These are phyloP conservation scores for Chimonanthus praecox DNA, from an alignment of 164 flowering plant species.

Conservation along the genomic window DNA sequence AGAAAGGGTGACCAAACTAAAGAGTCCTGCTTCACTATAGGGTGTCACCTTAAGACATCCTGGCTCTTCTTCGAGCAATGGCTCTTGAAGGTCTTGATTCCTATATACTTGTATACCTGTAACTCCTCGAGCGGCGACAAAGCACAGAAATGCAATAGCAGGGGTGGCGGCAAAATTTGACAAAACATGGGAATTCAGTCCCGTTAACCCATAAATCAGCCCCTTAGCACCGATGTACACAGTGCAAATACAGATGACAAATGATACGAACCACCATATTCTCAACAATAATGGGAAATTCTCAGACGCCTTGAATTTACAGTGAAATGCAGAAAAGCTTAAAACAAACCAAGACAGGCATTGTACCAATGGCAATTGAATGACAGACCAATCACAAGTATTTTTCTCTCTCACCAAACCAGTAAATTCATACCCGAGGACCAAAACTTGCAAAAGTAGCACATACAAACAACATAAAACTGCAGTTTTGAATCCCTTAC, in stretches of 20 bases:
- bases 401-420: conserved; percentile 36
- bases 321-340: conserved; percentile 65
- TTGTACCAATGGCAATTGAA: conserved; percentile 58
- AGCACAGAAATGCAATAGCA: conserved; percentile 72
- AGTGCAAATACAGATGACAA: conserved; percentile 55
- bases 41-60: conserved; percentile 92
- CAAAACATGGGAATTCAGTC: conserved; percentile 60
- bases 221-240: conserved; percentile 63
- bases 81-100: conserved; percentile 73
- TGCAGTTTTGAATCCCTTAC: conserved; percentile 47
- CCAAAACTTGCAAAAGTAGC: conserved; percentile 58
- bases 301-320: conserved; percentile 61
- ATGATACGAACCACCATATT: conserved; percentile 84
- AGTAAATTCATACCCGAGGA: conserved; percentile 59
- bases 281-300: conserved; percentile 69
- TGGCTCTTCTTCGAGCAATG: conserved; percentile 83
- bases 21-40: conserved; percentile 72
- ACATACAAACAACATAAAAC: conserved; percentile 71
- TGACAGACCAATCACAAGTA: conserved; percentile 35
- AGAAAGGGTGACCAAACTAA: conserved; percentile 78
- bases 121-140: conserved; percentile 58
- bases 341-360: conserved; percentile 75
- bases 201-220: conserved; percentile 35
- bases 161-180: conserved; percentile 72
- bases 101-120: conserved; percentile 64